Base-by-base conservation (phyloP, 257 asterid genomes). In the Nicotiana obtusifolia region DNA sequence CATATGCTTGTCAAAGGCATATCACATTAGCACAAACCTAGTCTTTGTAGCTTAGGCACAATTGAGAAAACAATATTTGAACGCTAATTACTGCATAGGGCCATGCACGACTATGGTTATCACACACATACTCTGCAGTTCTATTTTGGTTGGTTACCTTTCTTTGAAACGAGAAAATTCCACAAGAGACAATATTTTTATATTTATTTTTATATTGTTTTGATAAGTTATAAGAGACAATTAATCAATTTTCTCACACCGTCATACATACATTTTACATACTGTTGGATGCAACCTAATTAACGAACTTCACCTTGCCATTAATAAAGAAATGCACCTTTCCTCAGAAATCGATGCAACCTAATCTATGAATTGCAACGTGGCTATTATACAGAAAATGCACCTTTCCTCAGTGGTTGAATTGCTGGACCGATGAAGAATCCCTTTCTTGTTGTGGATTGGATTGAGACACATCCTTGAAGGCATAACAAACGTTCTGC, bases 401-500 rank as follows among this genome's bases (percentile, higher is more conserved):
- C 22, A 73, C 79, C 79, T 47, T 73, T 92, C 97, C 86, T 91
- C 94, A n/a, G 91, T 87, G 81, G 26, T 86, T 87, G 88, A 53
- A 85, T 73, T 65, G 66, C 64, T 86, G 33, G 95, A 84, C 52
- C 86, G 89, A 82, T 93, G 94, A 90, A 96, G 95, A 86, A 94
- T 90, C 84, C 97, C 98, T 86, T 90, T 93, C 82, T 88, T 87
- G 82, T 94, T 96, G 89, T 96, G 99, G 82, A 92, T 86, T 5
- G 99, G 98, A 87, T 92, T 96, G 82, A 96, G 89, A 82, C 99
- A 96, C 94, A 96, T 90, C 87, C 97, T 93, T 33, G 98, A 94
- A 71, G 98, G 99, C 97, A 96, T 87, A 71, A 94, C 98, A 79
- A 96, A 94, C 66, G 95, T 96, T 90, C 99, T 96, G 97, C 89